phyloP scores from a whole-genome alignment of 2,329 filamentous ascomycete species.

The Apiospora hydei region DNA sequence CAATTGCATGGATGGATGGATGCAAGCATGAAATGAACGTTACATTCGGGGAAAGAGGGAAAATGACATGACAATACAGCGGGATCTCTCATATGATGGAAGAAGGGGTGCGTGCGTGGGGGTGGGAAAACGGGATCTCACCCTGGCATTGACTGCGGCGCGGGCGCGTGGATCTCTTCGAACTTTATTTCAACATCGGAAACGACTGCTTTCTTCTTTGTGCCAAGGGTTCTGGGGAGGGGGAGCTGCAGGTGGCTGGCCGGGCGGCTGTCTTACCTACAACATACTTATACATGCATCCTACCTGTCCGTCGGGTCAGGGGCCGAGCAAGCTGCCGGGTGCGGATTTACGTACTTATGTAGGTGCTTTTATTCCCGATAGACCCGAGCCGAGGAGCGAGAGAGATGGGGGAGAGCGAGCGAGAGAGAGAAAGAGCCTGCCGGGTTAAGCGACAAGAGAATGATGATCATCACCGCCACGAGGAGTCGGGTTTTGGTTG shows the following conservation, averaged over 20 bases:
- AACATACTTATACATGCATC: background rate
- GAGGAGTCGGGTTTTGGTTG: background rate
- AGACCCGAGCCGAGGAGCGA: background rate
- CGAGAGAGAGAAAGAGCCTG: background rate
- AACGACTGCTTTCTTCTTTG: background rate
- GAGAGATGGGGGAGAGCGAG: too few species aligned
- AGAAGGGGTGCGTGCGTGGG: background rate
- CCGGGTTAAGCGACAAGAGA: background rate
- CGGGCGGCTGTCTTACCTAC: background rate
- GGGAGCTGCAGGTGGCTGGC: background rate
- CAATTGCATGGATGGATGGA: too few species aligned
- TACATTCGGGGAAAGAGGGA: background rate
- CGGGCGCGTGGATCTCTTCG: background rate
- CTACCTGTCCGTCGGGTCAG: background rate
- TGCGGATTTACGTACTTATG: background rate
- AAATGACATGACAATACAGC: background rate
- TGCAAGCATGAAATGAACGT: background rate
- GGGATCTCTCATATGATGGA: background rate
- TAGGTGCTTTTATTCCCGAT: background rate
- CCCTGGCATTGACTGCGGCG: constrained; percentile 10
- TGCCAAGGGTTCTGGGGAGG: background rate
- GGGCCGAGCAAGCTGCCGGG: background rate
- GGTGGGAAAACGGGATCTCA: background rate
- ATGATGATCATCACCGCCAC: background rate
- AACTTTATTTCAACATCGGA: background rate